Evolutionary conservation across 345 rosid species (phyloP).

Genomic region (Dimocarpus longan): DNA sequence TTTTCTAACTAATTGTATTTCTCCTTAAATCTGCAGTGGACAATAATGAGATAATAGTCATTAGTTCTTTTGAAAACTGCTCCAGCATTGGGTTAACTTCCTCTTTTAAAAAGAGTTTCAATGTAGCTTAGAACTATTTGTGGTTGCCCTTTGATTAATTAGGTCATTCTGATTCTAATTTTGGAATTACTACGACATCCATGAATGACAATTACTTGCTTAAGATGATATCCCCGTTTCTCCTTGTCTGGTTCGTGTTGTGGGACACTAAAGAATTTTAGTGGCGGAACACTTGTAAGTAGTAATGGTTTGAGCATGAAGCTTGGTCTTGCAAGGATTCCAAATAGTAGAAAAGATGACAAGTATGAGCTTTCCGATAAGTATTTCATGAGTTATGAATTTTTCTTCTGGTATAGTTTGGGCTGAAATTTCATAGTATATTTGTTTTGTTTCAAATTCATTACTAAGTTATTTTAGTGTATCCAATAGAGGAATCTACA

Average conservation of each 20-base stretch:
- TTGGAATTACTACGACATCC: neutral
- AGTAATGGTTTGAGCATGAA: slow-evolving; percentile 25
- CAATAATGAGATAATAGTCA: slow-evolving; percentile 41
- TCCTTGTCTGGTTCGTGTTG: slow-evolving; percentile 53
- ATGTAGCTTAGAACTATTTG: slow-evolving; percentile 46
- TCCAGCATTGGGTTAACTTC: slow-evolving; percentile 37
- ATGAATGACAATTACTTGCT: slow-evolving; percentile 40
- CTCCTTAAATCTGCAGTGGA: slow-evolving; percentile 45
- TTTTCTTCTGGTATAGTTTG: too few relatives aligned
- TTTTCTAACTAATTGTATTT: slow-evolving; percentile 19
- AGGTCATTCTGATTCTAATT: slow-evolving; percentile 44
- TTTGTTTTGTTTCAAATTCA: too few relatives aligned
- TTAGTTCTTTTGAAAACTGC: slow-evolving; percentile 47
- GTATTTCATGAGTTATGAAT: too few relatives aligned
- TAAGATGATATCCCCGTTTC: slow-evolving; percentile 49
- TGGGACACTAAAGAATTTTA: slow-evolving; percentile 44
- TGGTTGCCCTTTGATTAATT: slow-evolving; percentile 40
- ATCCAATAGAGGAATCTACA: too few relatives aligned
- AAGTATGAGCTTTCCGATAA: slow-evolving; percentile 43
- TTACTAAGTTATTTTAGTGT: too few relatives aligned
- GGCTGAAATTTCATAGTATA: too few relatives aligned
- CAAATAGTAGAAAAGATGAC: slow-evolving; percentile 33
- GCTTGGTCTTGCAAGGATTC: slow-evolving; percentile 30
- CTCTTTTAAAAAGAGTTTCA: slow-evolving; percentile 38
- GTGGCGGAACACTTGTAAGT: slow-evolving; percentile 37